These are phyloP conservation scores for Coprinopsis marcescibilis DNA, from an alignment of 768 basidiomycete species.

Conservation along the genomic window DNA sequence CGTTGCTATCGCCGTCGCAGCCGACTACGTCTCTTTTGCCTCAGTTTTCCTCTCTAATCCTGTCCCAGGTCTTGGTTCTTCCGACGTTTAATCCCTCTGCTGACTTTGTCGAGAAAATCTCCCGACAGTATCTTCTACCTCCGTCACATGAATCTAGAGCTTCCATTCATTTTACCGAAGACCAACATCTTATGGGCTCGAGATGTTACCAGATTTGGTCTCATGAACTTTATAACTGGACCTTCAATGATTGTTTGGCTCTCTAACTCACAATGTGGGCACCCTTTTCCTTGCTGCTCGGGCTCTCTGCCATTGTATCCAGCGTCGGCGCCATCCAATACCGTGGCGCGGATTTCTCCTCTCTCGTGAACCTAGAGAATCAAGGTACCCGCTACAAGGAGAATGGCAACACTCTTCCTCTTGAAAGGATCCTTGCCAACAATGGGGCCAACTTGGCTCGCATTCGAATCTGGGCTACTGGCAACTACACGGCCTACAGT, in stretches of 20 bases:
- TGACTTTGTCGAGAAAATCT: background rate
- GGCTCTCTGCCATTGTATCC: conserved; percentile 14
- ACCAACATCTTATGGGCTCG: background rate
- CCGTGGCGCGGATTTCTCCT: conserved; percentile 53
- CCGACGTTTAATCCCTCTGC: background rate
- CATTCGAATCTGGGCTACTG: conserved; percentile 59
- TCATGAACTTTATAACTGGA: background rate
- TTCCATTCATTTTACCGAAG: background rate
- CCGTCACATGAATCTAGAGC: background rate
- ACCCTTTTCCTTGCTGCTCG: background rate
- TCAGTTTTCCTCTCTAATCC: background rate
- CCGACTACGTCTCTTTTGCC: background rate
- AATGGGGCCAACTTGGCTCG: conserved; percentile 56
- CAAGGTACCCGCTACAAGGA: conserved; percentile 41
- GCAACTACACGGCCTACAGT: conserved; percentile 43
- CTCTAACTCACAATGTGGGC: conserved; percentile 1
- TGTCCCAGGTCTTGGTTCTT: background rate
- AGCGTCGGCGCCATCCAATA: conserved; percentile 35
- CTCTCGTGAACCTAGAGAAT: conserved; percentile 46
- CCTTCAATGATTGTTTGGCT: background rate
- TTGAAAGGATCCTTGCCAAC: conserved; percentile 48
- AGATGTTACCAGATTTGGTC: background rate
- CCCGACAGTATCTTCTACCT: background rate
- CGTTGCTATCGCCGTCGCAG: background rate
- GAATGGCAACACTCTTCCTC: conserved; percentile 25